These are phyloP conservation scores for Vaccinium macrocarpon DNA, from an alignment of 148 eudicot genomes.

Conservation along the genomic window DNA sequence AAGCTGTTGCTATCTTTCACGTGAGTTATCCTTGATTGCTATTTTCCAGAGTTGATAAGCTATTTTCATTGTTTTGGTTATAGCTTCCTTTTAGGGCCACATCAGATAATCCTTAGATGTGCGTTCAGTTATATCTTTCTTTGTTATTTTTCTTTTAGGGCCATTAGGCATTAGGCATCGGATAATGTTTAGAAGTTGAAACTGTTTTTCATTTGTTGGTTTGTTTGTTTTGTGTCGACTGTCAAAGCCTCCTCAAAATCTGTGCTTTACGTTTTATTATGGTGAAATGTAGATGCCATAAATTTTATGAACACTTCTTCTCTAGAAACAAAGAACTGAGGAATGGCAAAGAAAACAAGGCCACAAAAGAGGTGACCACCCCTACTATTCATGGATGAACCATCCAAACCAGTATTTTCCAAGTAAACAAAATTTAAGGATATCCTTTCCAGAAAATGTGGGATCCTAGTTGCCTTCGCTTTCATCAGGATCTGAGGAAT, in stretches of 20 bases:
- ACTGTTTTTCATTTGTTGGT: neutral
- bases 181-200: neutral
- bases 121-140: neutral
- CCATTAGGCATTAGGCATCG: neutral
- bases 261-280: neutral
- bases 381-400: neutral
- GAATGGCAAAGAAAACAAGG: neutral
- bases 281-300: neutral
- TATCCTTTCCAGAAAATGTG: neutral
- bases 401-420: neutral
- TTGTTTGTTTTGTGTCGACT: neutral
- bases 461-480: neutral
- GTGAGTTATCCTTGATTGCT: conserved; percentile 36
- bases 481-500: neutral
- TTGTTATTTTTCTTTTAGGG: neutral
- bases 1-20: conserved; percentile 76
- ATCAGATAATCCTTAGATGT: neutral
- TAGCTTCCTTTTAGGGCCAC: neutral
- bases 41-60: neutral
- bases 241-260: neutral
- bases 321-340: neutral
- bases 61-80: neutral
- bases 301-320: neutral
- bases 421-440: neutral
- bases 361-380: neutral